Conservation (phyloP, 345 rosid species). For the Salix caprea region DNA sequence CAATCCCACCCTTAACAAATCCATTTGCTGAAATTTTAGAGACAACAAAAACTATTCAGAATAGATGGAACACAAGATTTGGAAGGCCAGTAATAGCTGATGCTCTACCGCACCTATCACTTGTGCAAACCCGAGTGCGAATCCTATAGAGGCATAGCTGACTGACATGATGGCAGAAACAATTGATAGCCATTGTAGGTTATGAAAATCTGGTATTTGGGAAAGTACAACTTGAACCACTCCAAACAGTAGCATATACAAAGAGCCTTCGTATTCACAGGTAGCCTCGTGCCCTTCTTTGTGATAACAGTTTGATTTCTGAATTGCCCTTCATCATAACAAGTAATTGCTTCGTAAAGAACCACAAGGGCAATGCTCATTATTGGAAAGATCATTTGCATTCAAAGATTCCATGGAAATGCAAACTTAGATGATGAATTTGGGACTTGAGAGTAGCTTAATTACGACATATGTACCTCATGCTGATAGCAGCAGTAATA, state of each 20-base stretch:
- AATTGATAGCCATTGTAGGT: conserved; percentile 47
- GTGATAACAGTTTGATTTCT: conserved; percentile 41
- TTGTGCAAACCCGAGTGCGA: conserved; percentile 42
- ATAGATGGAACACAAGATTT: not conserved
- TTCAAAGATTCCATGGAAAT: not conserved
- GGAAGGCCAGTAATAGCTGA: not conserved
- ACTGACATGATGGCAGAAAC: conserved; percentile 56
- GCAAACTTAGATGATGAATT: not conserved
- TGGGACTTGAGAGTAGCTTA: not conserved
- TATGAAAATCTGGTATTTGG: conserved; percentile 52
- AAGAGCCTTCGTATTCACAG: conserved; percentile 29
- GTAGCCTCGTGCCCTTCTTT: conserved; percentile 42
- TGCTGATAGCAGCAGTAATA: conserved; percentile 42
- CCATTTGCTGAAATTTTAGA: conserved; percentile 37
- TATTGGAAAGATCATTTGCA: not conserved
- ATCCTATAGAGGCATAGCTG: conserved; percentile 46
- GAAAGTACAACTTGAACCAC: conserved; percentile 40
- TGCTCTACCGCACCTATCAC: conserved; percentile 30
- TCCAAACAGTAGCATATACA: conserved; percentile 51
- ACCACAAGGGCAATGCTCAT: too few relatives aligned
- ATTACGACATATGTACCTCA: conserved; percentile 31
- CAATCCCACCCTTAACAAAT: conserved; percentile 27
- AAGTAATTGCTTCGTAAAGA: not conserved
- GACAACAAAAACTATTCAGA: not conserved
- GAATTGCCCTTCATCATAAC: conserved; percentile 18